Evolutionary conservation across 1,284 basidiomycete genomes (phyloP), one percentile per base, ranked within the genome.

Genomic region (Leccinum cinnamomeum): DNA sequence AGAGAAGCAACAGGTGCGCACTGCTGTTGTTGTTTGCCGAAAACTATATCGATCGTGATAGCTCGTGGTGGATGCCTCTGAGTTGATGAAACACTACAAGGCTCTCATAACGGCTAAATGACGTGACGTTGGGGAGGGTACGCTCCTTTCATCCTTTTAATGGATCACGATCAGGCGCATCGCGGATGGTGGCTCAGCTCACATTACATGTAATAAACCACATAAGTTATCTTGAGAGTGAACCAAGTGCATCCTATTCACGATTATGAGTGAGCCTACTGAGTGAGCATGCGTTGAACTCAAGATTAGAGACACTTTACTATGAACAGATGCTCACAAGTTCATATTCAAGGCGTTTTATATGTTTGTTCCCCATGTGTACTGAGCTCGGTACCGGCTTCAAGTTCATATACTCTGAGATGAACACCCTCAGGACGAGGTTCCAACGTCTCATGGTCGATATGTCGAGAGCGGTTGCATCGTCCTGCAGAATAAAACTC

Each of bases 401-500:
- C 53, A 99, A 78, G 37, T 89, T 85, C 11, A 99, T 83, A 75
- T 99, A 99, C 77, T 98, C 96, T 1, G 91, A 84, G 67, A 94
- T 84, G 70, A 97, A 95, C 0, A 97, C 85, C 30, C 97, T 84
- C 59, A 98, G 75, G 51, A 99, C 84, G 58, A 95, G 80, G 69
- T 92, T 91, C 97, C 97, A 98, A 33, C 91, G 84, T 54, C 89
- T 84, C 82, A 98, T 86, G 0, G 95, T 96, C 0, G 91, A 83
- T 54, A 94, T 79, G 72, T 98, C 91, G 25, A 99, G 80, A 0
- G 92, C 95, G 14, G 85, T 83, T 2, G 87, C 91, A 76, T 99
- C 91, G 77, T 99, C 97, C 92, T 95, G 69, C 11, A 58, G 57
- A 55, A 66, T 30, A 53, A 60, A 28, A 48, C 7, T 56, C 46